Evolutionary conservation across 2,329 filamentous ascomycete species (phyloP).

Genomic region (Trichoderma koningiopsis): DNA sequence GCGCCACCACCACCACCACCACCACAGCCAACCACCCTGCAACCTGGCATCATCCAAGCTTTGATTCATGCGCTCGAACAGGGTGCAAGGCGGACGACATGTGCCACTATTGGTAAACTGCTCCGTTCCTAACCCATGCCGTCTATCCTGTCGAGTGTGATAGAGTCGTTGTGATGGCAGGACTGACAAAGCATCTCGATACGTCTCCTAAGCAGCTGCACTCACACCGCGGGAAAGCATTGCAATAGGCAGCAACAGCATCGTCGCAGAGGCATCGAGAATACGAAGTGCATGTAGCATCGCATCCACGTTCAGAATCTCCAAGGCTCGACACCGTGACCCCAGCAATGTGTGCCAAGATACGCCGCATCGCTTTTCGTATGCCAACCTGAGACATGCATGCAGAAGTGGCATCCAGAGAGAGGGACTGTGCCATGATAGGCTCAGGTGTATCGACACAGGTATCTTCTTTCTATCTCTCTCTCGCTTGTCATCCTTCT

Average conservation of each 20-base stretch:
- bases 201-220: background rate
- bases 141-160: background rate
- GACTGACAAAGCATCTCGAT: background rate
- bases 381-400: constrained; percentile 23
- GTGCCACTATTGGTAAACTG: constrained; percentile 8
- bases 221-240: background rate
- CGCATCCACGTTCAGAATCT: background rate
- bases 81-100: background rate
- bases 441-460: background rate
- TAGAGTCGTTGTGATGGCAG: background rate
- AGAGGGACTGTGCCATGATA: constrained; percentile 6
- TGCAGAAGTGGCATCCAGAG: constrained; percentile 10
- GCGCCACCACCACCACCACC: background rate
- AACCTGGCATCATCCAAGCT: background rate
- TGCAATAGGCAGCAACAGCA: background rate
- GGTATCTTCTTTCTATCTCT: background rate
- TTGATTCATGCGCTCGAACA: constrained; percentile 17
- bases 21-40: background rate
- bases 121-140: constrained; percentile 6
- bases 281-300: background rate
- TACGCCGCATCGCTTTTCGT: constrained; percentile 6
- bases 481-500: background rate
- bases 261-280: background rate
- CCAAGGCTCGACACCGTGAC: constrained; percentile 2
- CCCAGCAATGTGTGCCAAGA: constrained; percentile 2